Evolutionary conservation across 1,284 basidiomycete species (phyloP), one percentile per base, ranked within the genome.

Genomic region (Apiotrichum gamsii): DNA sequence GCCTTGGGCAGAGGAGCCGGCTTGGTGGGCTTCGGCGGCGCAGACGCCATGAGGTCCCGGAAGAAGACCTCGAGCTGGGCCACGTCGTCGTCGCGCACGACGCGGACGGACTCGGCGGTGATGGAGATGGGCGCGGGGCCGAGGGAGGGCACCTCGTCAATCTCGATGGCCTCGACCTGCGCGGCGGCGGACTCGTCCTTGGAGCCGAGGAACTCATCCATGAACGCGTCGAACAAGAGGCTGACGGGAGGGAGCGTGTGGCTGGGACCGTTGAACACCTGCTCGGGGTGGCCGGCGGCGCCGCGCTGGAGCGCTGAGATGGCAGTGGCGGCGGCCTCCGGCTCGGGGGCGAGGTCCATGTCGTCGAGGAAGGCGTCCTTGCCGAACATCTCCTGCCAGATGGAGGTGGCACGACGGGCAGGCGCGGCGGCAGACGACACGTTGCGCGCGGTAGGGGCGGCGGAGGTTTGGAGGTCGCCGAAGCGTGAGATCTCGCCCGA

Each of bases 241-340:
- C 83, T 79, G 47, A 91, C 74, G 5, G 89, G 82, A 14, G 90
- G 89, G 59, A 88, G 77, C 39, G 89, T 78, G 72, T 91, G 85
- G 24, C 85, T 80, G 5, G 90, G 84, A 3, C 78, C 80, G 52
- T 84, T 80, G 61, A 90, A 86, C 36, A 84, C 72, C 47, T 74
- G 73, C 10, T 64, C 58, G 8, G 63, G 64, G 45, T 52, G 52
- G 10, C 67, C 67, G 28, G 49, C 49, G 37, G 57, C 52, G 4
- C 42, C 37, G 31, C 50, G 50, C 45, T 60, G 60, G 14, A 61
- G 49, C 11, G 60, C 59, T 9, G 52, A 51, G 18, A 60, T 55
- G 5, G 51, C 57, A 1, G 50, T 55, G 1, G 54, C 49, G 25
- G 36, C 31, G 38, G 50, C 45, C 8, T 39, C 43, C 13, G 45